A percentile compares a stretch with the other conserved stretches of the same genome.
phyloP scores from a whole-genome alignment of 2,329 filamentous ascomycete species.

The Cytospora schulzeri region DNA sequence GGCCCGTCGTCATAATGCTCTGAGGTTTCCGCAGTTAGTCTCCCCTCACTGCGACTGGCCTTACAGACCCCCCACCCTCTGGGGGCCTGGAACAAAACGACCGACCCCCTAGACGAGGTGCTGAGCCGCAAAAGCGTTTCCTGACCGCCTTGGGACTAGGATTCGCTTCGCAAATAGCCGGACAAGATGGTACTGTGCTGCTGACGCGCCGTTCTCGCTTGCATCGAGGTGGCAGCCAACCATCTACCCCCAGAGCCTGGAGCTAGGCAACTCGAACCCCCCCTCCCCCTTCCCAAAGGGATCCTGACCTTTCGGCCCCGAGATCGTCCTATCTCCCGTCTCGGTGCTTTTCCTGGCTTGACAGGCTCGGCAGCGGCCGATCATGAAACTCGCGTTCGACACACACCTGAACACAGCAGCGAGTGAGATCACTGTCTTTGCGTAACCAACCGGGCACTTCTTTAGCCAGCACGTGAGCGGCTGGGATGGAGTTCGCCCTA shows the following conservation, averaged over 20 bases:
- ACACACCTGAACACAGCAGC: too few relatives aligned
- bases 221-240: conserved; percentile 14
- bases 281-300: conserved; percentile 6
- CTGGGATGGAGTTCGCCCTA: conserved; percentile 19
- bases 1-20: conserved; percentile 31
- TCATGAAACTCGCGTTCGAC: conserved; percentile 32
- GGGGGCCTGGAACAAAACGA: conserved; percentile 15
- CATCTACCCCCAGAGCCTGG: conserved; percentile 17
- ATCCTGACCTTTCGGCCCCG: conserved; percentile 35
- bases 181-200: not conserved
- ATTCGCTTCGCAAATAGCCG: not conserved
- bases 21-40: conserved; percentile 22
- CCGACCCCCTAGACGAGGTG: conserved; percentile 12
- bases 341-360: conserved; percentile 32
- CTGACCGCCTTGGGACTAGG: conserved; percentile 6
- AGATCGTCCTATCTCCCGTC: conserved; percentile 17
- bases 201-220: conserved; percentile 18
- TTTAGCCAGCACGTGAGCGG: conserved; percentile 32
- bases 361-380: conserved; percentile 36
- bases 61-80: conserved; percentile 2
- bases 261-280: conserved; percentile 14
- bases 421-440: conserved; percentile 28
- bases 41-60: conserved; percentile 13
- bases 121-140: conserved; percentile 11
- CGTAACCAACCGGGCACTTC: conserved; percentile 28